A percentile compares a stretch with the other conserved stretches of the same genome.
Evolutionary conservation across 208 protist genomes (phyloP).

Genomic region (Acanthamoeba divionensis): DNA sequence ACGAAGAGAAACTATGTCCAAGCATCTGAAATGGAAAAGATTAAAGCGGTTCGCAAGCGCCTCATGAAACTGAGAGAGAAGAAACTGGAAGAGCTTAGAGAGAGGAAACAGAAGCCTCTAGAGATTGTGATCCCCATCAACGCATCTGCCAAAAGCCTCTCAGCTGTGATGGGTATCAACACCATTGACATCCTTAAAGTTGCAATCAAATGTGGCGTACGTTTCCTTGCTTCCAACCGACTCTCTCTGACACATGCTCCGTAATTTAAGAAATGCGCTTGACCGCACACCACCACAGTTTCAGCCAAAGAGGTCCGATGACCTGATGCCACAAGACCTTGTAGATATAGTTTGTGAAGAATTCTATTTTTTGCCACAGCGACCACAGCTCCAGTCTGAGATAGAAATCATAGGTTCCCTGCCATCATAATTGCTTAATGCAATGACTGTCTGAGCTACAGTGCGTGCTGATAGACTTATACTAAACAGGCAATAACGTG

Average conservation of each 20-base stretch:
- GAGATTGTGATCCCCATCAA: neutral
- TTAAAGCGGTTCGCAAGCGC: constrained; percentile 21
- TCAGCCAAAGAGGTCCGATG: neutral
- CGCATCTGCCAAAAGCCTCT: neutral
- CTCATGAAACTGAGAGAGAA: neutral
- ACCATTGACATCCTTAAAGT: constrained; percentile 9
- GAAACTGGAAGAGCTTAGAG: neutral
- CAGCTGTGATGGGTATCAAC: neutral
- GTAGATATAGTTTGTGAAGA: constrained; percentile 37
- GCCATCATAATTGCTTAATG: neutral
- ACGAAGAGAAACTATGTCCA: neutral
- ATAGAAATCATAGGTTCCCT: neutral
- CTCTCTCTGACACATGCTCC: neutral
- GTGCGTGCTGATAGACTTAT: neutral
- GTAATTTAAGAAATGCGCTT: neutral
- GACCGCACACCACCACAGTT: neutral
- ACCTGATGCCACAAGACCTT: constrained; percentile 28
- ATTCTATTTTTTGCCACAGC: neutral
- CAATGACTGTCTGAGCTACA: too few relatives aligned
- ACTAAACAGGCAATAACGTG: neutral
- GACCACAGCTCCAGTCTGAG: neutral
- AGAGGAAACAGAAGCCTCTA: neutral
- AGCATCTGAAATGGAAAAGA: neutral
- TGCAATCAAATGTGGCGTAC: constrained; percentile 9
- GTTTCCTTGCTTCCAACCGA: neutral